Percentiles rank a stretch among this genome's conserved stretches.
Evolutionary conservation across 2,329 filamentous ascomycete genomes (phyloP).

Genomic region (Tolypocladium ophioglossoides): DNA sequence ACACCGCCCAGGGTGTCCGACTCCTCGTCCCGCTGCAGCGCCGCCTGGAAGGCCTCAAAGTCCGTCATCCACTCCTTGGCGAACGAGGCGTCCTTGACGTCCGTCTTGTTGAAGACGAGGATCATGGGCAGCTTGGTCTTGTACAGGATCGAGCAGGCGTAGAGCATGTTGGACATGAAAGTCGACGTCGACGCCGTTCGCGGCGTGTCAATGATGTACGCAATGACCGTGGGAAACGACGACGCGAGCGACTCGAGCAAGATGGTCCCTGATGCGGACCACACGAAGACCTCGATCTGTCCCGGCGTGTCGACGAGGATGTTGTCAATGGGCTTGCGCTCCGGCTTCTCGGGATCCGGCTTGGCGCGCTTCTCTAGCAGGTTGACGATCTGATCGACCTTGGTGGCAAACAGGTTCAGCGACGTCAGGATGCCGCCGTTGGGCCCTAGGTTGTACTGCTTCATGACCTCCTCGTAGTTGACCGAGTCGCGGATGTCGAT

Average conservation of each 20-base stretch:
- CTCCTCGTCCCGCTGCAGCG: conserved; percentile 70
- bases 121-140: conserved; percentile 99
- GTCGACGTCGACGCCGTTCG: conserved; percentile 87
- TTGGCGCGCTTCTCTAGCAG: conserved; percentile 81
- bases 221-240: conserved; percentile 91
- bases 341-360: conserved; percentile 48
- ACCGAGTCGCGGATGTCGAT: conserved; percentile 98
- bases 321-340: conserved; percentile 58
- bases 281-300: conserved; percentile 98
- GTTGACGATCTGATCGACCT: conserved; percentile 87
- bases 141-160: conserved; percentile 96
- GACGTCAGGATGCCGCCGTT: conserved; percentile 96
- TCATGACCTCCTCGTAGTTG: conserved; percentile 99
- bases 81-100: conserved; percentile 82
- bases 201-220: conserved; percentile 95
- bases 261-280: conserved; percentile 92
- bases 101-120: conserved; percentile 97
- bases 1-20: conserved; percentile 63
- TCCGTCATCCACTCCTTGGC: conserved; percentile 99
- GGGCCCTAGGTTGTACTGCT: conserved; percentile 93
- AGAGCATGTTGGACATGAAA: conserved; percentile 99
- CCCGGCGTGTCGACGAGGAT: conserved; percentile 93
- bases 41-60: conserved; percentile 89
- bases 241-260: conserved; percentile 86
- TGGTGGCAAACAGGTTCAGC: conserved; percentile 92